A percentile compares a stretch with the other conserved stretches of the same genome.
Evolutionary conservation across 129 eudicot species (phyloP).

Genomic region (Smallanthus sonchifolius): DNA sequence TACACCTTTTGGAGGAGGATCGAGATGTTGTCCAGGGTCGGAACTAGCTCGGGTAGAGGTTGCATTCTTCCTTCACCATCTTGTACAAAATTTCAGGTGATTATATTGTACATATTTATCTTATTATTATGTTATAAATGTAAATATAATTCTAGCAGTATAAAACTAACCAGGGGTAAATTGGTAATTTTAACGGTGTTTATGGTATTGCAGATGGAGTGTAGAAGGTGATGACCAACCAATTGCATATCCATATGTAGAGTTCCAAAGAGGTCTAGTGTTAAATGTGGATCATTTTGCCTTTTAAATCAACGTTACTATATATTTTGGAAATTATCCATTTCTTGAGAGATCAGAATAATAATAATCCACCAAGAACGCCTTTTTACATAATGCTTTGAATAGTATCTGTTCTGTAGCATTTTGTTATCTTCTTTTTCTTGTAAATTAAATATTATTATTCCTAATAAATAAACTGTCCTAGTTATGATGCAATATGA

Average conservation of each 20-base stretch:
- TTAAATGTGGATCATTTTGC: conserved; percentile 34
- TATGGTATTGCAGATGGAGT: conserved; percentile 48
- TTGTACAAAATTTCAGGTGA: conserved; percentile 74
- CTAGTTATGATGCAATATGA: conserved; percentile 2
- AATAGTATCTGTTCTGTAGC: conserved; percentile 21
- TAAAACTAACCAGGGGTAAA: not conserved
- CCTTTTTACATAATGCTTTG: conserved; percentile 16
- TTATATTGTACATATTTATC: not conserved
- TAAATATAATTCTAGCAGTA: not conserved
- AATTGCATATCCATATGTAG: conserved; percentile 72
- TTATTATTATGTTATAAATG: not conserved
- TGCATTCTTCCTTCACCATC: conserved; percentile 85
- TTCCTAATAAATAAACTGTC: conserved; percentile 9
- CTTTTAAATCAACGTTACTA: conserved; percentile 15
- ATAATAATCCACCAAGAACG: conserved; percentile 16
- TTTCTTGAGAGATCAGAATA: conserved; percentile 3
- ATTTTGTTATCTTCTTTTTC: conserved; percentile 6
- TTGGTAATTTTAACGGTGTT: not conserved
- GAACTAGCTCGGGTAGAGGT: conserved; percentile 80
- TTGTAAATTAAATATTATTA: conserved; percentile 20
- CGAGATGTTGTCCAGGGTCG: conserved; percentile 80
- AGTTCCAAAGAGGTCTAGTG: conserved; percentile 46
- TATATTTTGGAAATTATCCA: conserved; percentile 21
- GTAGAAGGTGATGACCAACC: conserved; percentile 59
- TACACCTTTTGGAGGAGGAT: conserved; percentile 84